These are phyloP conservation scores for Daldinia childiae DNA, from an alignment of 495 filamentous ascomycete species.

Conservation along the genomic window DNA sequence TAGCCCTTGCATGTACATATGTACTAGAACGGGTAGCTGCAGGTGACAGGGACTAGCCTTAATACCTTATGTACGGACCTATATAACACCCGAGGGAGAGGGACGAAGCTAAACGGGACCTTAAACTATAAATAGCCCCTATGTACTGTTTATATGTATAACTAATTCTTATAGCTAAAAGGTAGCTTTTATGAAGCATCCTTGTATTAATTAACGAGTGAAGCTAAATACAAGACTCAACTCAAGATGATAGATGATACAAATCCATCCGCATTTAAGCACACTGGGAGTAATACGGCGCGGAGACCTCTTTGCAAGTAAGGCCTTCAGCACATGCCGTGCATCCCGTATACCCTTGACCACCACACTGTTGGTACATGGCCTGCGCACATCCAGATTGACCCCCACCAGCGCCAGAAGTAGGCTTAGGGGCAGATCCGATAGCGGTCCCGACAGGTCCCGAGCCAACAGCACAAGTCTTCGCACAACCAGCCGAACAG, in stretches of 20 bases:
- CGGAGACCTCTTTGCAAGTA: constrained; percentile 42
- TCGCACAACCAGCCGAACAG: constrained; percentile 42
- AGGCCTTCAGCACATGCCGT: constrained; percentile 51
- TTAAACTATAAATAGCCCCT: too few species aligned
- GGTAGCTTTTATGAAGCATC: too few species aligned
- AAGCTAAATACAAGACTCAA: neutral
- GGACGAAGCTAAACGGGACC: too few species aligned
- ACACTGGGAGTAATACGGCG: constrained; percentile 57
- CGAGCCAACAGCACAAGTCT: constrained; percentile 43
- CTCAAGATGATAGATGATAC: neutral
- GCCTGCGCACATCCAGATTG: constrained; percentile 41
- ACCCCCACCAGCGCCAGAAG: constrained; percentile 24
- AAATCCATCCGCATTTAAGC: constrained; percentile 40
- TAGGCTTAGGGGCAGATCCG: constrained; percentile 30
- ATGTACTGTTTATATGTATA: too few species aligned
- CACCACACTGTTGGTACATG: constrained; percentile 58
- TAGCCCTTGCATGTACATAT: too few species aligned
- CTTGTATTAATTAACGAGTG: neutral
- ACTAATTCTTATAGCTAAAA: too few species aligned
- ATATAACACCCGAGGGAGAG: too few species aligned
- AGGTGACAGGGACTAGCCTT: too few species aligned
- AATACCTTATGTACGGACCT: too few species aligned
- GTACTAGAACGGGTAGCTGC: too few species aligned
- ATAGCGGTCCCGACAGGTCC: constrained; percentile 43
- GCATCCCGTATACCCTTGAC: constrained; percentile 55